These are phyloP conservation scores for Trametes cingulata DNA, from an alignment of 768 basidiomycete genomes.

Conservation along the genomic window DNA sequence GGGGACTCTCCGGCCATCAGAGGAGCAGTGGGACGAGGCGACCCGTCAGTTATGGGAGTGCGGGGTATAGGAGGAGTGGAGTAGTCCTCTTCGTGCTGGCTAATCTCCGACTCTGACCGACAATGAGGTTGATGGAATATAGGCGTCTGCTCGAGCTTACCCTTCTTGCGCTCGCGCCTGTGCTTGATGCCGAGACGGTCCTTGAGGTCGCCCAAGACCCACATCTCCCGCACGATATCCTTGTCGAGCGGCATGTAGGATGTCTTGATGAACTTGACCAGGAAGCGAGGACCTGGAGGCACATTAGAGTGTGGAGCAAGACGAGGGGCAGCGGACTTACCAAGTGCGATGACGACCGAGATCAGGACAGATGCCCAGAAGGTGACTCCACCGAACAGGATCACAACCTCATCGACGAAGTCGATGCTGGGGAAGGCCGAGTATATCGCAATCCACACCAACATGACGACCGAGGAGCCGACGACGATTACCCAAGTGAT, in stretches of 20 bases:
- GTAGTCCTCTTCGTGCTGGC: constrained; percentile 18
- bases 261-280: constrained; percentile 69
- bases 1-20: constrained; percentile 18
- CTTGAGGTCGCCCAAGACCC: constrained; percentile 82
- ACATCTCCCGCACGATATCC: constrained; percentile 91
- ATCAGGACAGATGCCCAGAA: constrained; percentile 86
- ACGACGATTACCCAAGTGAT: constrained; percentile 83
- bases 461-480: constrained; percentile 79
- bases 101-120: constrained; percentile 64
- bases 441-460: constrained; percentile 87
- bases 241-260: constrained; percentile 82
- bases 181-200: constrained; percentile 74
- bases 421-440: constrained; percentile 75
- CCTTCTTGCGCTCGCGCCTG: constrained; percentile 46
- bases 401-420: constrained; percentile 69
- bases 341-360: constrained; percentile 68
- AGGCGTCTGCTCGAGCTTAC: constrained; percentile 61
- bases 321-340: constrained; percentile 39
- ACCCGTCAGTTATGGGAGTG: constrained; percentile 19
- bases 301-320: neutral
- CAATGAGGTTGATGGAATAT: constrained; percentile 69
- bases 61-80: constrained; percentile 28
- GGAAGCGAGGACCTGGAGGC: constrained; percentile 78
- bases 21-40: constrained; percentile 23
- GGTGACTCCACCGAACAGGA: constrained; percentile 74